Conservation (phyloP, 73 alveolate genomes). For the Paramecium sexaurelia region DNA sequence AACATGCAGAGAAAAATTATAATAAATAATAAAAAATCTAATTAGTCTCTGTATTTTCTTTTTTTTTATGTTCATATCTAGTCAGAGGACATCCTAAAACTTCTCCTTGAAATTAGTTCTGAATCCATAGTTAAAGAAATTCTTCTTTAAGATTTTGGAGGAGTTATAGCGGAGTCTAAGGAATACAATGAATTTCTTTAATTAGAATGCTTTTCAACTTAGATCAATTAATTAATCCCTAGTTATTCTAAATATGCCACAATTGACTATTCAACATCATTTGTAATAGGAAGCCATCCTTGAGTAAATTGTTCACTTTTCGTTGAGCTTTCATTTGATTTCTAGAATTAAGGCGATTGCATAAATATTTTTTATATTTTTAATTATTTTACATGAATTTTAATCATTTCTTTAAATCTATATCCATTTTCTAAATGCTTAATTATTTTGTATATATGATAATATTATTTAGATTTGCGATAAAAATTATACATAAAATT, state of each 20-base stretch:
- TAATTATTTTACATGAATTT: neutral
- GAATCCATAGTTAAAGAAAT: constrained; percentile 25
- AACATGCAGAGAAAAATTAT: constrained; percentile 16
- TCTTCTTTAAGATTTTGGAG: constrained; percentile 31
- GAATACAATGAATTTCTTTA: neutral
- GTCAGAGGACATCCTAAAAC: constrained; percentile 26
- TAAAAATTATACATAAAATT: too few relatives aligned
- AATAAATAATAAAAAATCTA: neutral
- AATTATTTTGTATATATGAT: too few relatives aligned
- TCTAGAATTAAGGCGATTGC: constrained; percentile 43
- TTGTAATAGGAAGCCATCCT: constrained; percentile 16
- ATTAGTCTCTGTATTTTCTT: neutral
- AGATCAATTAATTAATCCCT: constrained; percentile 25
- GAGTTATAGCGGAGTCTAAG: neutral
- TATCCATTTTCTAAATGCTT: too few relatives aligned
- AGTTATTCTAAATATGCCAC: neutral
- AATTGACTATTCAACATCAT: constrained; percentile 4
- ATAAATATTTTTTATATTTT: neutral
- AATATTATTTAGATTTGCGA: neutral
- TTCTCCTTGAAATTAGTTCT: neutral
- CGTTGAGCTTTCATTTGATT: constrained; percentile 12
- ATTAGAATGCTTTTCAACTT: constrained; percentile 23
- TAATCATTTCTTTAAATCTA: neutral
- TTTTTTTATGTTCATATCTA: constrained; percentile 12
- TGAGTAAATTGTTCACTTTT: neutral